Evolutionary conservation across 345 rosid species (phyloP).

Genomic region (Salix exigua): DNA sequence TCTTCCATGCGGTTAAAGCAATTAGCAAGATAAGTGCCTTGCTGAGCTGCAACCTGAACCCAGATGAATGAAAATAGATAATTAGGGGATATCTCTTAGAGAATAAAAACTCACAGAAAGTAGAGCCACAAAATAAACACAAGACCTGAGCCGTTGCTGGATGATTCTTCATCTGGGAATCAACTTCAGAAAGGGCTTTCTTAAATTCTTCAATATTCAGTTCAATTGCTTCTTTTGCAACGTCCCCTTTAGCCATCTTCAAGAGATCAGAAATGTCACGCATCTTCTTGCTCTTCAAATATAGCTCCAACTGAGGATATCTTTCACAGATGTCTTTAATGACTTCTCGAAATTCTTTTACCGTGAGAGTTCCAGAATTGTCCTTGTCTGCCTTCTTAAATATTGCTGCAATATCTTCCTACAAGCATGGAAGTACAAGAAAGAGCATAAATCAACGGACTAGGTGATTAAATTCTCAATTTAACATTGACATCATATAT

Average conservation of each 20-base stretch:
- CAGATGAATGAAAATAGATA: neutral
- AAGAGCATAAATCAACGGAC: neutral
- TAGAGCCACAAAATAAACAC: neutral
- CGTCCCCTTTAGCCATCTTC: constrained; percentile 55
- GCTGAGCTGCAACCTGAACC: constrained; percentile 87
- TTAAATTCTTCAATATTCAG: constrained; percentile 80
- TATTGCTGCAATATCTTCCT: constrained; percentile 81
- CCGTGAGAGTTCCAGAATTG: constrained; percentile 83
- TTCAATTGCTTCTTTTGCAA: constrained; percentile 55
- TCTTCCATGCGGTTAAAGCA: constrained; percentile 95
- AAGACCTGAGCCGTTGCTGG: constrained; percentile 96
- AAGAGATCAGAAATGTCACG: constrained; percentile 58
- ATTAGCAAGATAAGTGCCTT: constrained; percentile 82
- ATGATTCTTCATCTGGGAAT: constrained; percentile 81
- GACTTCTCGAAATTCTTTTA: constrained; percentile 73
- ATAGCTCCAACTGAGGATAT: constrained; percentile 87
- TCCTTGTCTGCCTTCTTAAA: constrained; percentile 87
- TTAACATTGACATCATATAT: neutral
- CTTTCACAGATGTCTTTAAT: constrained; percentile 71
- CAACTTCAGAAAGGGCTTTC: constrained; percentile 74
- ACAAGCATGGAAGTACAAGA: constrained; percentile 12
- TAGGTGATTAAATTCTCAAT: neutral
- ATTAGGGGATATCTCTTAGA: neutral
- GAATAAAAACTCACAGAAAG: neutral
- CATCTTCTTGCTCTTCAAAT: constrained; percentile 73